Percentiles rank a stretch among this genome's conserved stretches.
phyloP scores from a whole-genome alignment of 2,329 filamentous ascomycete species.

The Davidsoniella virescens region DNA sequence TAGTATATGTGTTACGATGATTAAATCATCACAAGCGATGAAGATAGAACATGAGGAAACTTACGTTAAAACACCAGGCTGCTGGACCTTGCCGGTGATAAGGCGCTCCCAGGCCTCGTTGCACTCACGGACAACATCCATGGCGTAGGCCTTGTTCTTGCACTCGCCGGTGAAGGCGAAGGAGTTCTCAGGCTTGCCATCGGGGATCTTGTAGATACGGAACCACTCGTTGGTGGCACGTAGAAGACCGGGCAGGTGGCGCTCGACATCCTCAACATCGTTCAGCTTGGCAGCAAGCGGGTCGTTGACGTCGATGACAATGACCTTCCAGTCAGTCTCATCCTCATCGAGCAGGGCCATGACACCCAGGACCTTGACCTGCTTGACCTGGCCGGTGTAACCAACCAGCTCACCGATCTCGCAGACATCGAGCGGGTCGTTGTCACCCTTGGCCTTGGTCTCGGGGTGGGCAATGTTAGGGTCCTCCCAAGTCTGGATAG shows the following conservation, averaged over 20 bases:
- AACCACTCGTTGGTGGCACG: conserved; percentile 99
- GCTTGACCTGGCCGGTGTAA: conserved; percentile 93
- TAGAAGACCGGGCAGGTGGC: conserved; percentile 89
- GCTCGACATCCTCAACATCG: conserved; percentile 97
- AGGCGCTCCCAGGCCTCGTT: conserved; percentile 94
- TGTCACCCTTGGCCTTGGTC: conserved; percentile 99
- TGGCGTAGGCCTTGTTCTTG: conserved; percentile 99
- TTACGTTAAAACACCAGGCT: conserved; percentile 68
- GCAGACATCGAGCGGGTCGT: conserved; percentile 97
- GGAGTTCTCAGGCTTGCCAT: conserved; percentile 99
- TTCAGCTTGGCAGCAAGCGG: conserved; percentile 91
- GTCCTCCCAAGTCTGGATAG: conserved; percentile 86
- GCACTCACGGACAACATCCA: conserved; percentile 90
- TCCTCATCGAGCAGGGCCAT: conserved; percentile 99
- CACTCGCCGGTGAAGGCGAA: conserved; percentile 99
- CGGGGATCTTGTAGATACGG: conserved; percentile 99
- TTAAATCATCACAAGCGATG: not conserved
- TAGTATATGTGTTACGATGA: not conserved
- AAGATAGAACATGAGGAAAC: conserved; percentile 21
- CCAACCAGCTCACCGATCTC: conserved; percentile 98
- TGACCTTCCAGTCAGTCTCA: conserved; percentile 99
- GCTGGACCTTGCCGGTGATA: conserved; percentile 71
- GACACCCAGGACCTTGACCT: conserved; percentile 98
- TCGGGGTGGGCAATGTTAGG: conserved; percentile 90
- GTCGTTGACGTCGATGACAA: conserved; percentile 97